phyloP scores from a whole-genome alignment of 257 asterid genomes.

The Lycium ferocissimum region DNA sequence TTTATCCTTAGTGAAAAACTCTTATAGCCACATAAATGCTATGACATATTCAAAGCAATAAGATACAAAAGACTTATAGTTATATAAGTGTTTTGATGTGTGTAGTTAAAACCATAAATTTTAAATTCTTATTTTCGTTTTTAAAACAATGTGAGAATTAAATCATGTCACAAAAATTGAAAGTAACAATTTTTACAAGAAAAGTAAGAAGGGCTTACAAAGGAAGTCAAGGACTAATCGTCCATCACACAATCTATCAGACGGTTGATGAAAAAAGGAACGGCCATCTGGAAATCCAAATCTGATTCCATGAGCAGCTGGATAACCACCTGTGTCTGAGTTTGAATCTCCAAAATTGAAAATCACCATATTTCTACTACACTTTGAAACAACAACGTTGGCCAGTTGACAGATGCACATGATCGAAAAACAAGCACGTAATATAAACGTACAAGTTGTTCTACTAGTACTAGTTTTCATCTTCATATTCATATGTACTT shows the following conservation, averaged over 20 bases:
- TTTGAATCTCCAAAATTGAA: conserved; percentile 67
- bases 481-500: not conserved
- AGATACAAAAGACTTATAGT: not conserved
- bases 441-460: not conserved
- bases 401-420: not conserved
- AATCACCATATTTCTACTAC: conserved; percentile 41
- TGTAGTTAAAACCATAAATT: too few species aligned
- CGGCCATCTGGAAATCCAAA: conserved; percentile 50
- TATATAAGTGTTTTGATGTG: too few species aligned
- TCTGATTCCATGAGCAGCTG: conserved; percentile 46
- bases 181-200: too few species aligned
- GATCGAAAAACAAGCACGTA: conserved; percentile 10
- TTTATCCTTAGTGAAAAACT: not conserved
- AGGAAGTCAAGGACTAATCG: conserved; percentile 43
- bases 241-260: conserved; percentile 45
- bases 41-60: not conserved
- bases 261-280: conserved; percentile 36
- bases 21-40: not conserved
- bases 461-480: not conserved
- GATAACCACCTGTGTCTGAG: conserved; percentile 58
- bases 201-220: conserved; percentile 36
- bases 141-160: not conserved
- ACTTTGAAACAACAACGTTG: conserved; percentile 39
- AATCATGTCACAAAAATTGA: not conserved
- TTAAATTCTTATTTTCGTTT: too few species aligned